Evolutionary conservation across 495 filamentous ascomycete genomes (phyloP).

Genomic region (Mycothermus thermophilus): DNA sequence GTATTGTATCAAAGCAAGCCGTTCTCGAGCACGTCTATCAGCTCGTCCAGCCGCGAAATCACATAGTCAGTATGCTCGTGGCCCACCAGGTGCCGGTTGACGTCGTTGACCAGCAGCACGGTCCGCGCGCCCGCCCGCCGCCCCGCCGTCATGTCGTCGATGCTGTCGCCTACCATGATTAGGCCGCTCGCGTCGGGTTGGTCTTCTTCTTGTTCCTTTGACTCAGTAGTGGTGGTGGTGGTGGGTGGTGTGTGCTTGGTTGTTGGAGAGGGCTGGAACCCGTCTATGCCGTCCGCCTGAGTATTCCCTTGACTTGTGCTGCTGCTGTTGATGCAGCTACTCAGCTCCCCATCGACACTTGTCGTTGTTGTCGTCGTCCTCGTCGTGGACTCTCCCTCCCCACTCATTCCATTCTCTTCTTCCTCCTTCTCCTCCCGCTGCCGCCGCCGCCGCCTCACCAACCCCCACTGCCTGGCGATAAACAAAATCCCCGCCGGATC

Average conservation of each 20-base stretch:
- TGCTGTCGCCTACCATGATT: conserved; percentile 68
- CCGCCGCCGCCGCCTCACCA: conserved; percentile 30
- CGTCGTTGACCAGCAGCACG: conserved; percentile 71
- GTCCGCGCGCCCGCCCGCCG: conserved; percentile 75
- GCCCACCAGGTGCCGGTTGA: conserved; percentile 54
- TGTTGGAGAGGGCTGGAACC: no score
- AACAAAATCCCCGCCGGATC: conserved; percentile 76
- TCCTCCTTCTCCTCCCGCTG: conserved; percentile 6
- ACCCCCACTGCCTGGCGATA: conserved; percentile 63
- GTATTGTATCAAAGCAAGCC: conserved; percentile 45
- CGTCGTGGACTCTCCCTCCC: conserved; percentile 1
- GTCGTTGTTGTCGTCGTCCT: conserved; percentile 7
- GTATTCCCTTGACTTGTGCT: no score
- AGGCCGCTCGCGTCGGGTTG: conserved; percentile 33
- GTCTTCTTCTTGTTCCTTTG: conserved; percentile 14
- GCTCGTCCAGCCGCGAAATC: conserved; percentile 52
- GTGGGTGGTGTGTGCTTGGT: no score
- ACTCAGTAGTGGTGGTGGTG: no score
- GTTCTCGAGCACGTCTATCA: conserved; percentile 54
- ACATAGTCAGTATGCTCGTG: conserved; percentile 69
- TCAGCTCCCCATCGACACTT: conserved; percentile 1
- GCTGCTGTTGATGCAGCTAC: no score
- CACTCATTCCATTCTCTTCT: conserved; percentile 7
- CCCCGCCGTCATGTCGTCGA: conserved; percentile 90
- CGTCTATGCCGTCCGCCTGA: no score